Evolutionary conservation across 83 land plant species (phyloP), one percentile per base, ranked within the genome.

Genomic region (Diphasiastrum complanatum): DNA sequence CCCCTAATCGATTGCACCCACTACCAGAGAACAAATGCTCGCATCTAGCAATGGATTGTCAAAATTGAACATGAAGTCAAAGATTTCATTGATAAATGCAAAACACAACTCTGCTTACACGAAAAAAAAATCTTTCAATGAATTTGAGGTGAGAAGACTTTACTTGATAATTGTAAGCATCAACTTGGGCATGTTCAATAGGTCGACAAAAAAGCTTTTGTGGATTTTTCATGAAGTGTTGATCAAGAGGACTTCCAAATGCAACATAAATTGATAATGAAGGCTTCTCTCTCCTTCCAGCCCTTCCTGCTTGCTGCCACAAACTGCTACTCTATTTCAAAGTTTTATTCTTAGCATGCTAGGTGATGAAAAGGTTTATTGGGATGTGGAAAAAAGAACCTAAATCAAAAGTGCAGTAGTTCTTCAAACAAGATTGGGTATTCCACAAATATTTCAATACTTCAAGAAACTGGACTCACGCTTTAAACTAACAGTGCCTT

Each of bases 261-360:
- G 97, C 97, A 61, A 95, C 80, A 69, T 89, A 95, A 8, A 89
- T 70, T 2, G 99, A 78, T 51, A 95, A 55, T 33, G 99, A 89
- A 47, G 96, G 67, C 36, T 63, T 89, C 70, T 79, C 86, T 38
- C 99, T 81, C 63, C 99, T 79, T 5, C 99, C 99, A 43, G 97
- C 80, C 58, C 99, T 79, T 38, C 99, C 99, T 66, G 99, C 88
- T 72, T 95, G 99, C 56, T 95, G 99, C 99, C 99, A 89, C 73
- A 95, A 77, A 74, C 99, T 95, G 71, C 51, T 69, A 28, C 37
- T 26, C 8, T 38, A 14, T 14, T 38, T 14, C 14, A 8, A 8
- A 38, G 8, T 8, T 38, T 38, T 8, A 14, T 38, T 38, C 43
- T 38, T 8, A 14, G n/a, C n/a, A n/a, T n/a, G n/a, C n/a, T n/a